Evolutionary conservation across 2,329 filamentous ascomycete species (phyloP), one percentile per base, ranked within the genome.

Genomic region (Fusarium ambrosium): DNA sequence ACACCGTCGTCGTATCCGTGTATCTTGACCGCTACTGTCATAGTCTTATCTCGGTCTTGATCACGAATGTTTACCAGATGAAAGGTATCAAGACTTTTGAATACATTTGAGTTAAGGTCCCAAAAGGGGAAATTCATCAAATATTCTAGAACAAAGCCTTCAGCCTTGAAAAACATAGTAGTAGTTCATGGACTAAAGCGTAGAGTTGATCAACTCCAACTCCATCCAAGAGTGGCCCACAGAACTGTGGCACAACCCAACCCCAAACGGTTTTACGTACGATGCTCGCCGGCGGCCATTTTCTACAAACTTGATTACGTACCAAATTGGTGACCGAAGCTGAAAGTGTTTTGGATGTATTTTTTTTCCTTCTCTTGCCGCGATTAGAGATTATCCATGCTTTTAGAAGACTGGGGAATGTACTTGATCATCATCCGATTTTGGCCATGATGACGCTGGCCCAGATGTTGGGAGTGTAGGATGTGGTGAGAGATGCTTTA

Each of bases 281-380:
- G 29, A 62, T 62, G 29, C 10, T 29, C 29, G 60, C 60, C 60
- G 60, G 22, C 32, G 60, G 60, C 60, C 60, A 34, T 43, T 43
- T 24, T 34, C 60, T 53, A 32, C 48, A 32, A 29, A 53, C 48
- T 29, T 9, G 16, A 62, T 62, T 62, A 62, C 60, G 60, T 62
- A 62, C 43, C 43, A 43, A 51, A 29, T 24, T 62, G n/a, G 16
- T 24, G 24, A 32, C 18, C 18, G 24, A 53, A 53, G 48, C 48
- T 32, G 16, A n/a, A n/a, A 10, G 11, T 29, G 29, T 36, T 20
- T 20, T 24, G 10, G 24, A 8, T 32, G 34, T 3, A 43, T 14
- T 14, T n/a, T n/a, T 39, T 56, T 24, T 56, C 22, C 16, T 24
- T 24, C 32, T 53, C 48, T 53, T 53, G 48, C 27, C 10, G 24